Evolutionary conservation across 192 early-diverging fungal species (phyloP).

Genomic region (Coemansia sp.): DNA sequence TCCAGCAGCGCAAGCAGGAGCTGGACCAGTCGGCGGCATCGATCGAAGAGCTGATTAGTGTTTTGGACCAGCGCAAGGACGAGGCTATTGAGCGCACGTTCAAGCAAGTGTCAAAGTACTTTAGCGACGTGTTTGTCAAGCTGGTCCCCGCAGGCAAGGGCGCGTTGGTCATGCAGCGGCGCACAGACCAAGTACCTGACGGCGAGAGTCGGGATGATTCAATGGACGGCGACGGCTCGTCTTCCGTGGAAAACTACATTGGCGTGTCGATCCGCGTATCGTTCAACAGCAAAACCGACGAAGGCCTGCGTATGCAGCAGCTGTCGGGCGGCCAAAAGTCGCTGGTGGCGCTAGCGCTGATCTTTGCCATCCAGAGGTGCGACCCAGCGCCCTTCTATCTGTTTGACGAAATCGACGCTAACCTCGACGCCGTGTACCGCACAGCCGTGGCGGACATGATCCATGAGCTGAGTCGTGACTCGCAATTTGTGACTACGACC

Average conservation of each 20-base stretch:
- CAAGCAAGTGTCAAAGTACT: constrained; percentile 86
- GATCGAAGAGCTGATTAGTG: constrained; percentile 84
- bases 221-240: constrained; percentile 41
- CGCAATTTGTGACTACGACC: constrained; percentile 98
- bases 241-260: constrained; percentile 79
- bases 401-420: constrained; percentile 99
- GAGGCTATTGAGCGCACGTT: constrained; percentile 97
- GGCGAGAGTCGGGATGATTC: constrained; percentile 39
- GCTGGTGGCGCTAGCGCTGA: constrained; percentile 92
- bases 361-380: constrained; percentile 98
- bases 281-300: constrained; percentile 87
- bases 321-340: constrained; percentile 98
- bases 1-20: constrained; percentile 83
- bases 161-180: constrained; percentile 81
- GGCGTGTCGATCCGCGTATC: constrained; percentile 93
- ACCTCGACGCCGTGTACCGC: constrained; percentile 92
- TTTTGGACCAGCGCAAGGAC: constrained; percentile 94
- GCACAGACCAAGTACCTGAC: constrained; percentile 55
- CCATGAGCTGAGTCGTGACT: constrained; percentile 77
- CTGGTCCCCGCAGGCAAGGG: constrained; percentile 88
- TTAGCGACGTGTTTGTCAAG: constrained; percentile 84
- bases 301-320: constrained; percentile 91
- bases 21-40: constrained; percentile 79
- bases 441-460: constrained; percentile 95
- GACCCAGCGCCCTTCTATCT: constrained; percentile 99